Percentiles rank a stretch among this genome's conserved stretches.
phyloP scores from a whole-genome alignment of 1,284 basidiomycete genomes.

The Porogramme epimiltina region DNA sequence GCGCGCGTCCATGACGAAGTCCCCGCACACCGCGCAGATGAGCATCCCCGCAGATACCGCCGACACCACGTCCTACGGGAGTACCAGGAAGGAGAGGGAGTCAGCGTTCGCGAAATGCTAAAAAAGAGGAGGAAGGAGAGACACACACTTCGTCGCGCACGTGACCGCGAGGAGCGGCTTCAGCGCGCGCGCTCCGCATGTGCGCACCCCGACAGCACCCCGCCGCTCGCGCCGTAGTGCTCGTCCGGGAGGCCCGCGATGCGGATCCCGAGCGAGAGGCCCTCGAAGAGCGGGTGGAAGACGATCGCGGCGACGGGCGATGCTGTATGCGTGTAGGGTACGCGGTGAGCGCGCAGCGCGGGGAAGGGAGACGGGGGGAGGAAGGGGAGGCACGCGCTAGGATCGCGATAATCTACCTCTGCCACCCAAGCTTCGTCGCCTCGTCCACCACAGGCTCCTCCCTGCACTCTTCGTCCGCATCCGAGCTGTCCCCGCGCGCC shows the following conservation, averaged over 20 bases:
- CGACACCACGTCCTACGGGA: slow-evolving; percentile 71
- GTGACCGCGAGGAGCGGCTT: slow-evolving; percentile 57
- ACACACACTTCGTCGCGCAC: slow-evolving; percentile 54
- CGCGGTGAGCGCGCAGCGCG: too few species aligned
- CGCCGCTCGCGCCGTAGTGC: slow-evolving; percentile 23
- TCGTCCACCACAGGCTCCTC: slow-evolving; percentile 28
- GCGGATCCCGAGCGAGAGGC: slow-evolving; percentile 75
- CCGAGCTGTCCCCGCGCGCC: slow-evolving; percentile 7
- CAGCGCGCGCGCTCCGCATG: slow-evolving; percentile 45
- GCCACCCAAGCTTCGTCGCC: slow-evolving; percentile 45
- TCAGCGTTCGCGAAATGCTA: slow-evolving; percentile 2
- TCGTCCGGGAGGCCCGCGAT: slow-evolving; percentile 63
- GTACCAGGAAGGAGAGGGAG: slow-evolving; percentile 34
- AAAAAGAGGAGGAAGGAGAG: not conserved
- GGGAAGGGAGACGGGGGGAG: slow-evolving; percentile 5
- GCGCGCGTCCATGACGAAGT: slow-evolving; percentile 80
- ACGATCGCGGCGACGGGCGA: slow-evolving; percentile 72
- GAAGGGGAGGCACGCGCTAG: slow-evolving; percentile 43
- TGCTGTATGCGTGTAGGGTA: too few species aligned
- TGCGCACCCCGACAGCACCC: too few species aligned
- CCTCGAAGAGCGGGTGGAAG: slow-evolving; percentile 83
- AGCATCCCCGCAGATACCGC: slow-evolving; percentile 78
- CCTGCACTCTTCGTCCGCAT: slow-evolving; percentile 17
- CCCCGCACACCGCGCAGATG: slow-evolving; percentile 75
- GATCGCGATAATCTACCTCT: slow-evolving; percentile 64